Conservation (phyloP, 306 rosid species). For the Arachis hypogaea region DNA sequence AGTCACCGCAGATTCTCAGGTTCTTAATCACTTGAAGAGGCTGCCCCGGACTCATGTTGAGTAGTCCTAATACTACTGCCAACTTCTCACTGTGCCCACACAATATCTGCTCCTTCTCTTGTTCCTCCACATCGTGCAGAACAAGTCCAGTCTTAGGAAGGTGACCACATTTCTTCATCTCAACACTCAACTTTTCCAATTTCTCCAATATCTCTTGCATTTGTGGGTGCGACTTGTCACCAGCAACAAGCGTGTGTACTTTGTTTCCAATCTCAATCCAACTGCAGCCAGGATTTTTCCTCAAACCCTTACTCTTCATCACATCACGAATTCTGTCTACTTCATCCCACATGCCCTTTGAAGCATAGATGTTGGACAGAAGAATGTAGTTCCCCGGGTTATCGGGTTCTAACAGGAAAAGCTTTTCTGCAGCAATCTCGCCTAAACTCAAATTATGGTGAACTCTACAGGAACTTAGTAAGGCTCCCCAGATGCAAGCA, state of each 20-base stretch:
- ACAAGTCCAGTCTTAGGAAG: slow-evolving; percentile 54
- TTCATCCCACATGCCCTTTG: slow-evolving; percentile 70
- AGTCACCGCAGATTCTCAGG: slow-evolving; percentile 62
- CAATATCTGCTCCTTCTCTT: slow-evolving; percentile 76
- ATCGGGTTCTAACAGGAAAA: slow-evolving; percentile 69
- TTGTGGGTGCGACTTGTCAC: slow-evolving; percentile 76
- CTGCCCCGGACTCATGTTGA: slow-evolving; percentile 66
- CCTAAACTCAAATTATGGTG: slow-evolving; percentile 66
- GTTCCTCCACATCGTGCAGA: slow-evolving; percentile 80
- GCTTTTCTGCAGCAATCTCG: slow-evolving; percentile 66
- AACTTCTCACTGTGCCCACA: slow-evolving; percentile 83
- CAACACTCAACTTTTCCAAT: slow-evolving; percentile 52
- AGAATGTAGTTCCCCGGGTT: slow-evolving; percentile 83
- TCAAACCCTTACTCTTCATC: slow-evolving; percentile 70
- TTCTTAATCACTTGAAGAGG: slow-evolving; percentile 71
- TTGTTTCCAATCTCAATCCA: slow-evolving; percentile 71
- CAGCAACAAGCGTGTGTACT: slow-evolving; percentile 72
- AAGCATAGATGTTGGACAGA: slow-evolving; percentile 79
- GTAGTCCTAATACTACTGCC: slow-evolving; percentile 69
- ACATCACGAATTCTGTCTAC: slow-evolving; percentile 62
- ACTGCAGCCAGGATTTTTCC: slow-evolving; percentile 86
- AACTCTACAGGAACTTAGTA: slow-evolving; percentile 78
- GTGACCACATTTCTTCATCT: slow-evolving; percentile 72
- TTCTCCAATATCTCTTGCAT: slow-evolving; percentile 58
- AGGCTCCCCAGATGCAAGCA: slow-evolving; percentile 82